Conservation (phyloP, 73 alveolate species). For the Blepharisma japonicum region DNA sequence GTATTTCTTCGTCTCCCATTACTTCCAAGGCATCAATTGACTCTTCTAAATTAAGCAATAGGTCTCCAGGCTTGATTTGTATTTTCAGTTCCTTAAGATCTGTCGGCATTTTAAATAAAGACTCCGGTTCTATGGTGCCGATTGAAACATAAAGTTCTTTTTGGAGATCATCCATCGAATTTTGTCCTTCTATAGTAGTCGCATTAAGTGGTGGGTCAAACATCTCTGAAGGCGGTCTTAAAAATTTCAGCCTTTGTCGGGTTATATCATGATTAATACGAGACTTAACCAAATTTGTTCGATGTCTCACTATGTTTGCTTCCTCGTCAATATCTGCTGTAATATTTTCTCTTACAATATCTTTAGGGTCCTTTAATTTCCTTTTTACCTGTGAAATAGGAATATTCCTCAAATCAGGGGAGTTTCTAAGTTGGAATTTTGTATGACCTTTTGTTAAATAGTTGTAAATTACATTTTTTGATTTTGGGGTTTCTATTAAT, state of each 20-base stretch:
- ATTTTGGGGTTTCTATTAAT: too few species aligned
- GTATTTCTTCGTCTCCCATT: not conserved
- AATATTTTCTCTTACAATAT: too few species aligned
- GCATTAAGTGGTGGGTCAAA: not conserved
- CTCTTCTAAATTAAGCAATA: not conserved
- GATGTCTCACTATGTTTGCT: not conserved
- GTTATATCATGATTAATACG: slow-evolving; percentile 3
- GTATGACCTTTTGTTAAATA: too few species aligned
- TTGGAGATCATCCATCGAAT: not conserved
- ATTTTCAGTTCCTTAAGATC: not conserved
- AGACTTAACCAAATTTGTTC: not conserved
- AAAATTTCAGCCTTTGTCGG: not conserved
- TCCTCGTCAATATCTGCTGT: not conserved
- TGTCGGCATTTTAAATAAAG: not conserved
- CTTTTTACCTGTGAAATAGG: too few species aligned
- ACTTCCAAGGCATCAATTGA: not conserved
- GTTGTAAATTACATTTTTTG: too few species aligned
- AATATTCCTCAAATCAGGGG: too few species aligned
- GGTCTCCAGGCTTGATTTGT: not conserved
- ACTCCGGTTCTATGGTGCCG: not conserved
- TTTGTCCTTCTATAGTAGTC: not conserved
- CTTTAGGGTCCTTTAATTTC: too few species aligned
- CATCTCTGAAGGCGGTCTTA: slow-evolving; percentile 6
- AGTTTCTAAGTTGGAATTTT: too few species aligned
- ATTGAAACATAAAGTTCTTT: not conserved